Evolutionary conservation across 1,284 basidiomycete species (phyloP), one percentile per base, ranked within the genome.

Genomic region (Pisolithus thermaeus): DNA sequence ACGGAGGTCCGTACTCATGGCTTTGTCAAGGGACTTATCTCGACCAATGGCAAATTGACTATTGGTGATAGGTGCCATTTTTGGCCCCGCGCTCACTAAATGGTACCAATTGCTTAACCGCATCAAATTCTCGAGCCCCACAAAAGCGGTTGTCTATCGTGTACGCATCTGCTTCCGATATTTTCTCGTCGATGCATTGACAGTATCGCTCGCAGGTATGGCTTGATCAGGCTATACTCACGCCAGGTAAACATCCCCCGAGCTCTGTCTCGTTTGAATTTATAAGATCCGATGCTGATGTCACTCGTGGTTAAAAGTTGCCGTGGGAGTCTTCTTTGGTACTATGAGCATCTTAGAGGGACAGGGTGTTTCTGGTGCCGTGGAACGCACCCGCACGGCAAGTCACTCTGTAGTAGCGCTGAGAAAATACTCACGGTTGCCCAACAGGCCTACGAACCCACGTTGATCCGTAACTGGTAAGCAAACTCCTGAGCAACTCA

Each of bases 341-440:
- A 77, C 79, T 0, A 87, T 90, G 84, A 81, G 84, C 39, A 62
- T 86, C 39, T 60, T 90, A 38, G 89, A 91, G 62, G 87, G 86
- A 32, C 82, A 85, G 58, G 75, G 73, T 44, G 37, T 80, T 1
- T 56, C 73, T 3, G 82, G 81, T 51, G 83, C 80, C 0, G 56
- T 72, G 32, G 74, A 77, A 22, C 73, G 84, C 40, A 75, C 90
- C 41, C 68, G 71, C 47, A 70, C 78, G 18, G 86, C 83, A 53
- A 50, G 77, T 64, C 7, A 35, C 11, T 18, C 20, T 4, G 8
- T 43, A 27, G 28, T 3, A 30, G 9, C 23, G 45, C 18, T 49
- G 14, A 28, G n/a, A 20, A 36, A 35, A 28, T 37, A 22, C 11
- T 32, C 12, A 43, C 8, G 52, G 36, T 5, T 20, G 25, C n/a